Evolutionary conservation across 129 eudicot species (phyloP), one percentile per base, ranked within the genome.

Genomic region (Chrysanthemum lavandulifolium): DNA sequence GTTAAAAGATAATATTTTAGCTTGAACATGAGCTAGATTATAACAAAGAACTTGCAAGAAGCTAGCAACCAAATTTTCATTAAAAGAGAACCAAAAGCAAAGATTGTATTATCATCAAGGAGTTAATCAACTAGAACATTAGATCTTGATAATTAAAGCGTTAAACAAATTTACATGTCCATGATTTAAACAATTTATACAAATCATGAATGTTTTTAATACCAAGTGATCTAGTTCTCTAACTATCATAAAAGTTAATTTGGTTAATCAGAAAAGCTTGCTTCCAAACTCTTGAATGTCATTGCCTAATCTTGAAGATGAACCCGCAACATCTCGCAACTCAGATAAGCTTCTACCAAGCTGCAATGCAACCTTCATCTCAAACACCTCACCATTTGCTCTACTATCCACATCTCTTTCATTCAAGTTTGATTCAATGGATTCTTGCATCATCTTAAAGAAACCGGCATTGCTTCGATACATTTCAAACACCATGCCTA

Each of bases 401-500:
- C 87, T 85, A 9, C 76, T 72, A 56, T 61, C 81, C 29, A 70
- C 43, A 9, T 89, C 82, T 65, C 25, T 55, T 63, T 85, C 93
- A 25, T 67, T 33, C 65, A 90, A 45, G 68, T 82, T 87, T 33
- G 84, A 76, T 71, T 81, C 88, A 19, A 90, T 74, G 9, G 82
- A 79, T 25, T 87, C 89, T 57, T 81, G 68, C 84, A 90, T 79
- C 58, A 70, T 61, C 79, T 69, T 73, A 58, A 90, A 87, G 79
- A 90, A 90, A 1, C 97, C 94, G 0, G 89, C 95, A 53, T 88
- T 85, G 88, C 88, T 83, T 66, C 94, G 57, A 51, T 90, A 87
- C 93, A 90, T 87, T 67, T 87, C 93, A 72, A 90, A 81, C 79
- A 85, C 91, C 94, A 87, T 87, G 40, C 96, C 91, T 1, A 90